Evolutionary conservation across 2,329 filamentous ascomycete genomes (phyloP).

Genomic region (Cordyceps pruinosa): DNA sequence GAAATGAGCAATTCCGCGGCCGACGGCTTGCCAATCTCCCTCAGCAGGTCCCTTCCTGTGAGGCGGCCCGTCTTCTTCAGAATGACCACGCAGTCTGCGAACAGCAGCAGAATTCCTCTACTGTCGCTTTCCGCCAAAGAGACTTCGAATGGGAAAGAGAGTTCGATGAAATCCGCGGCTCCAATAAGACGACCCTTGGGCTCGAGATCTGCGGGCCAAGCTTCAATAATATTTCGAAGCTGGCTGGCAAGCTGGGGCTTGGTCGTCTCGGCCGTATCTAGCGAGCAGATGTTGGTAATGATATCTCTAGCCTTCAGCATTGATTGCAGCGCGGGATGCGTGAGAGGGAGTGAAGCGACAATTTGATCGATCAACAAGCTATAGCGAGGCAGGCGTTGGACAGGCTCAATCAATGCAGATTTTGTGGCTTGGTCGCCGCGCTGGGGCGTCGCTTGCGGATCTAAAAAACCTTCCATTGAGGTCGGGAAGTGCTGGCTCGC

Average conservation of each 20-base stretch:
- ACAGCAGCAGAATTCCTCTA: conserved; percentile 71
- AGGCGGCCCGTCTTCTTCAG: conserved; percentile 62
- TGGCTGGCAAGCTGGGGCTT: conserved; percentile 68
- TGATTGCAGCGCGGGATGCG: conserved; percentile 74
- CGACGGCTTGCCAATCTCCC: conserved; percentile 78
- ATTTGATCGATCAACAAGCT: conserved; percentile 96
- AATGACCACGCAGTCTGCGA: conserved; percentile 73
- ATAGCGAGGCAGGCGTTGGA: conserved; percentile 89
- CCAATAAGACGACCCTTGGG: conserved; percentile 73
- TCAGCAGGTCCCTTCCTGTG: conserved; percentile 69
- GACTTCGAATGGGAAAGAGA: conserved; percentile 61
- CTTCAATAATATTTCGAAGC: conserved; percentile 67
- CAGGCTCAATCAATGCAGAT: conserved; percentile 90
- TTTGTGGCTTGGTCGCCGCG: conserved; percentile 79
- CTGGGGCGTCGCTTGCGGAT: conserved; percentile 59
- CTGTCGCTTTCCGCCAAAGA: conserved; percentile 38
- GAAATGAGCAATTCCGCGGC: conserved; percentile 55
- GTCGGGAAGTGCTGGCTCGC: conserved; percentile 83
- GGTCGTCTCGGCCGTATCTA: conserved; percentile 65
- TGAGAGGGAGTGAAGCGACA: conserved; percentile 73
- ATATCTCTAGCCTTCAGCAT: conserved; percentile 88
- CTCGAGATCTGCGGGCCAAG: conserved; percentile 66
- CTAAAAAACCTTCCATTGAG: conserved; percentile 70
- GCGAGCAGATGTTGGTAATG: conserved; percentile 91
- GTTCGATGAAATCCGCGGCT: conserved; percentile 72